Conservation (phyloP, 805 yeast genomes). For the Groenewaldozyma tartarivorans region DNA sequence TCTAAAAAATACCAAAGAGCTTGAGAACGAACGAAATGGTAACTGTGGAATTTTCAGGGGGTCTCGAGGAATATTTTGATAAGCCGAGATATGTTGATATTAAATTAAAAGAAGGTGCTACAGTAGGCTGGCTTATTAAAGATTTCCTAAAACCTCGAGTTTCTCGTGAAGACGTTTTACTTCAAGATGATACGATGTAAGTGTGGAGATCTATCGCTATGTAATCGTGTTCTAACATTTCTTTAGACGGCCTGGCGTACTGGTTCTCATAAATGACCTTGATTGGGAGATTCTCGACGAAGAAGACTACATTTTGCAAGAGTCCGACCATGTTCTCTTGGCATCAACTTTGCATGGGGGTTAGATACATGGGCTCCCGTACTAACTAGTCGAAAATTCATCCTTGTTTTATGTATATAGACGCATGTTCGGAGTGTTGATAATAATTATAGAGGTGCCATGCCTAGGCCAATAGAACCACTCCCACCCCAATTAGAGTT, state of each 20-base stretch:
- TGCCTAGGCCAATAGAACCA: conserved; percentile 1
- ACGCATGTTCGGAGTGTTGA: not conserved
- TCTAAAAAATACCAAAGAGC: too few species aligned
- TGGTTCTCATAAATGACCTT: conserved; percentile 84
- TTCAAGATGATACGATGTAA: conserved; percentile 63
- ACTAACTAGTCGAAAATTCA: too few species aligned
- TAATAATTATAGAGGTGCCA: not conserved
- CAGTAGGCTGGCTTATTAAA: conserved; percentile 45
- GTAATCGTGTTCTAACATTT: not conserved
- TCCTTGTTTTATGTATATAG: not conserved
- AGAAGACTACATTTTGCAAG: conserved; percentile 66
- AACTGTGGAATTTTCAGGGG: conserved; percentile 45
- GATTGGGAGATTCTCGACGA: conserved; percentile 96
- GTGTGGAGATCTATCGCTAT: conserved; percentile 3
- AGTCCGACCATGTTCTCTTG: conserved; percentile 71
- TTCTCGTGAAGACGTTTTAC: conserved; percentile 59
- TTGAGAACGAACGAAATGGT: too few species aligned
- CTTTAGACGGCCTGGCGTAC: conserved; percentile 67
- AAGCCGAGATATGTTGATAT: conserved; percentile 47
- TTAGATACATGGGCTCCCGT: too few species aligned
- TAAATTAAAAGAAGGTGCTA: conserved; percentile 31
- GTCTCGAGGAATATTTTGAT: conserved; percentile 70
- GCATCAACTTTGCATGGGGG: conserved; percentile 97
- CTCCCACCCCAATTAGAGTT: conserved; percentile 2
- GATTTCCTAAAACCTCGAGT: conserved; percentile 43